Base-by-base conservation (phyloP, 2,329 filamentous ascomycete genomes). In the Paraphaeosphaeria sporulosa region DNA sequence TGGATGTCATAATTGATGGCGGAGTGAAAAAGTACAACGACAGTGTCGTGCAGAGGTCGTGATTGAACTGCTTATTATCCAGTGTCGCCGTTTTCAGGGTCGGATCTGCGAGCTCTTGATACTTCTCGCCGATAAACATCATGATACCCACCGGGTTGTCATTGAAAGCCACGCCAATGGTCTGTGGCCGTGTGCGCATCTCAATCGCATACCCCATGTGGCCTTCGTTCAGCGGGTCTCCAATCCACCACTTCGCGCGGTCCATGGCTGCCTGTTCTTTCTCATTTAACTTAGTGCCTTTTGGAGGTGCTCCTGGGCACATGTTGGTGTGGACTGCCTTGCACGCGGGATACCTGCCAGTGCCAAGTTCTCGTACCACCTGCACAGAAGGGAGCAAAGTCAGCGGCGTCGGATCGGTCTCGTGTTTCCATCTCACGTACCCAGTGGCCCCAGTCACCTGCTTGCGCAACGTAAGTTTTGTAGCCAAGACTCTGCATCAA, bases 91-190 rank as follows among this genome's bases (percentile, higher is more conserved):
- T 64, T 21, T 63, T 61, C 8, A 67, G 55, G 15, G 55, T 64
- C 15, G 77, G 75, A 52, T 77, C 72, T 13, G 76, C 69, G 6
- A 77, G 69, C 65, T 81, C 78, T 36, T 76, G 66, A 58, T 79
- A 79, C 67, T 83, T 81, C 61, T 82, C 79, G 1, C 79, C 81
- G 0, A 82, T 71, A 64, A 78, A 82, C 51, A 78, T 76, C 67
- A 82, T 71, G 44, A 81, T 76, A 0, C 80, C 81, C 2, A 82
- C 67, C 0, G 80, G 81, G 52, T 78, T 80, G 59, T 82, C 80
- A 27, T 79, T 72, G 52, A 81, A 70, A 19, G 76, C 78, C 36
- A 79, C 73, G 2, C 79, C 79, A 21, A 83, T 77, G 0, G 79
- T 82, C 43, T 80, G 79, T 19, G 80, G 81, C 34, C 78, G 66